Evolutionary conservation across 2,329 filamentous ascomycete species (phyloP).

Genomic region (Cladosporium sp.): DNA sequence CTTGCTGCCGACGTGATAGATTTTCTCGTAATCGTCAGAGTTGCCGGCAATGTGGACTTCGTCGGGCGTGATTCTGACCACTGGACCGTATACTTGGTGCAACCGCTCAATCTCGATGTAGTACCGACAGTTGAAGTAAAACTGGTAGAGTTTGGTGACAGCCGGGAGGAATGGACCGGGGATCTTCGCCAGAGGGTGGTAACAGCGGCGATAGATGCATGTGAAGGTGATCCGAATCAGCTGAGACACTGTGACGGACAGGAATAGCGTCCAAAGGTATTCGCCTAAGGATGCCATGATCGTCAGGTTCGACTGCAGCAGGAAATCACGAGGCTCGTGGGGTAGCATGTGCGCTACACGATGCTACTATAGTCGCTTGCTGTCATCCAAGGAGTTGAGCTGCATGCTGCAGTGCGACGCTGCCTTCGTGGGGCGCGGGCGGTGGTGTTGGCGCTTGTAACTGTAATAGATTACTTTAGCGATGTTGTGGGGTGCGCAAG

Average conservation of each 20-base stretch:
- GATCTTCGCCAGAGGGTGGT: slow-evolving; percentile 41
- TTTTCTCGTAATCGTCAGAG: slow-evolving; percentile 22
- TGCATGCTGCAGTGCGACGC: not conserved
- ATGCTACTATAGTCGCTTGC: too few species aligned
- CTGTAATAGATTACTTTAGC: not conserved
- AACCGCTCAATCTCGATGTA: slow-evolving; percentile 27
- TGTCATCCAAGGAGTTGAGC: not conserved
- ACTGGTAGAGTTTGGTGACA: slow-evolving; percentile 23
- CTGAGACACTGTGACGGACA: not conserved
- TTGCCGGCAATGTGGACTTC: slow-evolving; percentile 21
- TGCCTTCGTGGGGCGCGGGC: not conserved
- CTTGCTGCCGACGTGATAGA: slow-evolving; percentile 24
- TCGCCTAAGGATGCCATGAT: not conserved
- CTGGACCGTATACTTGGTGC: slow-evolving; percentile 28
- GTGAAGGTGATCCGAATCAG: not conserved
- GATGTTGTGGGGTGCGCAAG: not conserved
- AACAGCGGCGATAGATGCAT: slow-evolving; percentile 38
- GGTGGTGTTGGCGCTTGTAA: not conserved
- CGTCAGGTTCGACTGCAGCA: not conserved
- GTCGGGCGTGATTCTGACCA: slow-evolving; percentile 25
- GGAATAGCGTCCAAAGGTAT: not conserved
- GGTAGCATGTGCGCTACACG: too few species aligned
- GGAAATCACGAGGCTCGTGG: not conserved
- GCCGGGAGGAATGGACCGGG: slow-evolving; percentile 38
- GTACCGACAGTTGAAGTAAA: slow-evolving; percentile 24